phyloP scores from a whole-genome alignment of 257 asterid species.

The Linderniella brevidens region DNA sequence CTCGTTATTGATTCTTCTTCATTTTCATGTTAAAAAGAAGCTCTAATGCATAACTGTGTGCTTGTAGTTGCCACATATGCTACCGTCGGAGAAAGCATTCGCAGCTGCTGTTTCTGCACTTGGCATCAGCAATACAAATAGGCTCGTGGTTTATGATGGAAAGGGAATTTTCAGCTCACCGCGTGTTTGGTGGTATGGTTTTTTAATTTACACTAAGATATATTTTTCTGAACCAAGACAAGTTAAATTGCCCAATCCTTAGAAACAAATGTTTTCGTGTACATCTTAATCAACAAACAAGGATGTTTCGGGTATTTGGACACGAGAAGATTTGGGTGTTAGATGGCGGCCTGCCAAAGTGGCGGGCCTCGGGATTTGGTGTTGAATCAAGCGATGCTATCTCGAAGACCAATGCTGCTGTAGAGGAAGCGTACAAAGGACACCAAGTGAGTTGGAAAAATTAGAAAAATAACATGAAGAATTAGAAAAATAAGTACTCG shows the following conservation, averaged over 20 bases:
- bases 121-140: conserved; percentile 78
- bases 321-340: conserved; percentile 57
- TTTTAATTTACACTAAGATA: background rate
- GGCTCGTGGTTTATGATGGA: conserved; percentile 83
- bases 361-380: conserved; percentile 50
- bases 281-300: conserved; percentile 4
- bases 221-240: too few relatives aligned
- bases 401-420: conserved; percentile 90
- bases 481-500: background rate
- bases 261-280: too few relatives aligned
- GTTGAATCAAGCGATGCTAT: conserved; percentile 85
- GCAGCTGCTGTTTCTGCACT: conserved; percentile 96
- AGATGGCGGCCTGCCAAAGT: conserved; percentile 62
- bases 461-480: background rate
- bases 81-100: conserved; percentile 92
- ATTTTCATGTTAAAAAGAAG: too few relatives aligned
- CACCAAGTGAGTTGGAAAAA: conserved; percentile 15
- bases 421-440: conserved; percentile 74
- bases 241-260: too few relatives aligned
- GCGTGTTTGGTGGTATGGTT: conserved; percentile 94
- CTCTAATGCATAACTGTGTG: background rate
- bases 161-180: conserved; percentile 96
- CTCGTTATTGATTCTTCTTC: too few relatives aligned
- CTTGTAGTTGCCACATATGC: conserved; percentile 86
- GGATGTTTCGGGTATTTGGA: conserved; percentile 97